A percentile compares a stretch with the other conserved stretches of the same genome.
phyloP scores from a whole-genome alignment of 192 early-diverging fungal species.

The Coemansia sp. region DNA sequence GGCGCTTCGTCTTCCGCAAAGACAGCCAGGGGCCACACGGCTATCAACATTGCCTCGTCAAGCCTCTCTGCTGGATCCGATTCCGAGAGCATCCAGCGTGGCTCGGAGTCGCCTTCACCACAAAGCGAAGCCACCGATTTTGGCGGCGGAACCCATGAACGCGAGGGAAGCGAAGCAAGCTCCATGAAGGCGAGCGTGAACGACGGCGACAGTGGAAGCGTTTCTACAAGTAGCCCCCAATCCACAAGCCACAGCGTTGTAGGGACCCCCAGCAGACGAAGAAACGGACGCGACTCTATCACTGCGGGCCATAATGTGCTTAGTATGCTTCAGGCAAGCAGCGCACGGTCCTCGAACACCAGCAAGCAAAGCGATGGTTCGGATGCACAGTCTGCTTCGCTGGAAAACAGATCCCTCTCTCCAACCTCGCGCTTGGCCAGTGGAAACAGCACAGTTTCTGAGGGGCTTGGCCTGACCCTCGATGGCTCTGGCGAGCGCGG shows the following conservation, averaged over 20 bases:
- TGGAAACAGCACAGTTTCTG: constrained; percentile 10
- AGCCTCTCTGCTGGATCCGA: constrained; percentile 38
- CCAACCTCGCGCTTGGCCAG: constrained; percentile 22
- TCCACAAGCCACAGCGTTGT: constrained; percentile 32
- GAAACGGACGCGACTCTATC: constrained; percentile 24
- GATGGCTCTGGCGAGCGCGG: constrained; percentile 11
- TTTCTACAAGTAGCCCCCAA: constrained; percentile 34
- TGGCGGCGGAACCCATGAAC: constrained; percentile 11
- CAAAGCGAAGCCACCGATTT: constrained; percentile 13
- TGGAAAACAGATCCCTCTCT: constrained; percentile 10
- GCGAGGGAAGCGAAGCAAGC: constrained; percentile 12
- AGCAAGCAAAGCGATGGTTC: constrained; percentile 12
- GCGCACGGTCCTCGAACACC: constrained; percentile 12
- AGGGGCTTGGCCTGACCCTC: constrained; percentile 19
- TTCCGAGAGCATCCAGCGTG: constrained; percentile 26
- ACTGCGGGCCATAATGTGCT: constrained; percentile 50
- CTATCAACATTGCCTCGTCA: constrained; percentile 68
- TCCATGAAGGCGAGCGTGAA: constrained; percentile 10
- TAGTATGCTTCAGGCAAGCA: constrained; percentile 52
- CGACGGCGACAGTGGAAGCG: constrained; percentile 15
- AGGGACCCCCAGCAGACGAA: constrained; percentile 26
- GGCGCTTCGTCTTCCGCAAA: constrained; percentile 72
- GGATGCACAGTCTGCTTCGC: background rate
- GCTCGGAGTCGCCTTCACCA: constrained; percentile 23
- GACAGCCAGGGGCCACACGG: constrained; percentile 70